Conservation (phyloP, 306 rosid species). For the Arachis stenosperma region DNA sequence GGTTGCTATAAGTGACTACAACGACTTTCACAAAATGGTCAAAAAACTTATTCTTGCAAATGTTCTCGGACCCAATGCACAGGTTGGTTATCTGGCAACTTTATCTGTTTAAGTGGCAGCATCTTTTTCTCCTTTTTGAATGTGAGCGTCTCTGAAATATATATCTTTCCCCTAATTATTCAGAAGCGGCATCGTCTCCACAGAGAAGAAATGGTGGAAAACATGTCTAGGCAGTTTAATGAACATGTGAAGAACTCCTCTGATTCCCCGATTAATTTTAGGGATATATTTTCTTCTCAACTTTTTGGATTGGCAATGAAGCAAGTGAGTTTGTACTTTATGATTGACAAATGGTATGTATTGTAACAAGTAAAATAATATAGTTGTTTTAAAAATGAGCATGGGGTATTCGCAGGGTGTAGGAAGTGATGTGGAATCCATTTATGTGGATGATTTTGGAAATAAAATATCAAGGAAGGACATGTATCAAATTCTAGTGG, state of each 20-base stretch:
- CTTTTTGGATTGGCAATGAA: constrained; percentile 76
- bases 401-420: constrained; percentile 57
- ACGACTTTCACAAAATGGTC: constrained; percentile 76
- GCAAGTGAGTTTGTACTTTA: constrained; percentile 58
- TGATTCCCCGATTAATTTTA: constrained; percentile 59
- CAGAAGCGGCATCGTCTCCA: constrained; percentile 76
- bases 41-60: constrained; percentile 70
- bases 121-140: not conserved
- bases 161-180: constrained; percentile 1
- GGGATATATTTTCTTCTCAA: constrained; percentile 63
- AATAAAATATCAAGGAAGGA: constrained; percentile 55
- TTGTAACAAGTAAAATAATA: not conserved
- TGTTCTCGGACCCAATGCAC: constrained; percentile 78
- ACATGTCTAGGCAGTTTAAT: constrained; percentile 48
- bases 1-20: constrained; percentile 95
- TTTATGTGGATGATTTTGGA: constrained; percentile 74
- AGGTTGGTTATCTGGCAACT: constrained; percentile 47
- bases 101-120: not conserved
- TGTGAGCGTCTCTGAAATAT: constrained; percentile 3
- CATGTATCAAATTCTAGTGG: constrained; percentile 63
- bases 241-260: constrained; percentile 56
- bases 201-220: constrained; percentile 69
- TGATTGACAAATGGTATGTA: not conserved
- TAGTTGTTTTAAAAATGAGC: not conserved
- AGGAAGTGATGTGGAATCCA: constrained; percentile 60